These are phyloP conservation scores for Sclerospora graminicola DNA, from an alignment of 352 stramenopile genomes.

Conservation along the genomic window DNA sequence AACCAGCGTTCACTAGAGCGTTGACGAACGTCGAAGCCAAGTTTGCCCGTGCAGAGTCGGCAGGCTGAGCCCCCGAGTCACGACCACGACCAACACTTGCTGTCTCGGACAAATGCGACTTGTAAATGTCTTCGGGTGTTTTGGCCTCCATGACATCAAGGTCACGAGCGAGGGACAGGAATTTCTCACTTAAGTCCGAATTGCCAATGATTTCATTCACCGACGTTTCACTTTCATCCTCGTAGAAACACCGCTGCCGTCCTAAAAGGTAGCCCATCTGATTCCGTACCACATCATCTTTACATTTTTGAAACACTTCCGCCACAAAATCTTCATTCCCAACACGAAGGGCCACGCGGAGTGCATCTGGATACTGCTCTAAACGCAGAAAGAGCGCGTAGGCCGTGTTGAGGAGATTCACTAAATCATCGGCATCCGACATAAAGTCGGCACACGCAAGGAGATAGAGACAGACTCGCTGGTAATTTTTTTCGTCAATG, in stretches of 20 bases:
- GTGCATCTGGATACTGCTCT: slow-evolving; percentile 91
- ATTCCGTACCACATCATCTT: slow-evolving; percentile 51
- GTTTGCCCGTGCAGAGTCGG: slow-evolving; percentile 97
- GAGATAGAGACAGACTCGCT: slow-evolving; percentile 97
- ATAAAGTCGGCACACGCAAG: slow-evolving; percentile 97
- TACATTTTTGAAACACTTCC: slow-evolving; percentile 72
- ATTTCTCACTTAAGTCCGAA: slow-evolving; percentile 93
- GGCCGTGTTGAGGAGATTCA: slow-evolving; percentile 86
- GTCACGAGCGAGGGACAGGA: slow-evolving; percentile 93
- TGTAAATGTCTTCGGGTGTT: slow-evolving; percentile 99
- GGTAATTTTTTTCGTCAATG: slow-evolving; percentile 98
- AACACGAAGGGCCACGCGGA: slow-evolving; percentile 94
- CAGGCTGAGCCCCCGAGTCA: slow-evolving; percentile 62
- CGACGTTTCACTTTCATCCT: slow-evolving; percentile 86
- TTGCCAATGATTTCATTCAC: slow-evolving; percentile 96
- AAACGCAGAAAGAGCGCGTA: slow-evolving; percentile 94
- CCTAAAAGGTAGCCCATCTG: slow-evolving; percentile 97
- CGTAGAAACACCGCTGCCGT: slow-evolving; percentile 90
- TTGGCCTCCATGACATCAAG: slow-evolving; percentile 96
- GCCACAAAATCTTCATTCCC: slow-evolving; percentile 67
- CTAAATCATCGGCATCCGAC: slow-evolving; percentile 95
- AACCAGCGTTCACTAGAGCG: slow-evolving; percentile 98
- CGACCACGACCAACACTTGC: slow-evolving; percentile 61
- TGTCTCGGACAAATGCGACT: slow-evolving; percentile 97
- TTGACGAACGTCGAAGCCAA: slow-evolving; percentile 99